Evolutionary conservation across 2,329 filamentous ascomycete species (phyloP).

Genomic region (Colletotrichum viniferum): DNA sequence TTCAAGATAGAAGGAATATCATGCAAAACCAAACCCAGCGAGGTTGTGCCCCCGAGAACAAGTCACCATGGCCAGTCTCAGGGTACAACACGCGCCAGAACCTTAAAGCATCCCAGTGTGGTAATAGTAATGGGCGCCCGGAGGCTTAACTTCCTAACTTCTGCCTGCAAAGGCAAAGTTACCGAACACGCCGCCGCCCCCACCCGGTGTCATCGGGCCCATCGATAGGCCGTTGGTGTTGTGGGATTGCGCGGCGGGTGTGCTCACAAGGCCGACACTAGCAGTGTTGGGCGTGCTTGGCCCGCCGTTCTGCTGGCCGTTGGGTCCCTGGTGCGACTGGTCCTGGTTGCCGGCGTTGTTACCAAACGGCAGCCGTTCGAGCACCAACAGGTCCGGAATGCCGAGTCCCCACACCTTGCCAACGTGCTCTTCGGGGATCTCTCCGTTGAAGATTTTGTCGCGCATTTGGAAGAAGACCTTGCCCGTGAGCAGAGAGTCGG

Average conservation of each 20-base stretch:
- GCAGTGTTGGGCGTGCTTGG: conserved; percentile 74
- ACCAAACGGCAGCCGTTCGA: conserved; percentile 37
- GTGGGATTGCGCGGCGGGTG: conserved; percentile 53
- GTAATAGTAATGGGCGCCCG: neutral
- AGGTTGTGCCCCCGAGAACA: neutral
- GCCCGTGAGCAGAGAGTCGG: conserved; percentile 90
- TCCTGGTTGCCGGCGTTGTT: conserved; percentile 31
- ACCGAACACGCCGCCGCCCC: conserved; percentile 76
- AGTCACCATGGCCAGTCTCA: conserved; percentile 12
- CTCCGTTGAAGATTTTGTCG: conserved; percentile 83
- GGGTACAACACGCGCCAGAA: neutral
- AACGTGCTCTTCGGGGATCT: conserved; percentile 79
- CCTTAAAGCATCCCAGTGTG: neutral
- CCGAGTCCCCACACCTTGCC: conserved; percentile 95
- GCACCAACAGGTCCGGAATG: conserved; percentile 64
- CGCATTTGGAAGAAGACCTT: conserved; percentile 94
- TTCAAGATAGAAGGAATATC: neutral
- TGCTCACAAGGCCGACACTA: conserved; percentile 51
- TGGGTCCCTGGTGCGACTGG: conserved; percentile 39
- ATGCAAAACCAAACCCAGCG: conserved; percentile 8
- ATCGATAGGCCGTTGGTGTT: conserved; percentile 63
- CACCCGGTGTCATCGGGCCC: conserved; percentile 80
- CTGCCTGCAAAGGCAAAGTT: conserved; percentile 63
- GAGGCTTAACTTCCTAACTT: conserved; percentile 30
- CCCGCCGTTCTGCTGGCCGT: conserved; percentile 49